These are phyloP conservation scores for Triticum monococcum DNA, from an alignment of 176 grass and related monocot genomes.

Conservation along the genomic window DNA sequence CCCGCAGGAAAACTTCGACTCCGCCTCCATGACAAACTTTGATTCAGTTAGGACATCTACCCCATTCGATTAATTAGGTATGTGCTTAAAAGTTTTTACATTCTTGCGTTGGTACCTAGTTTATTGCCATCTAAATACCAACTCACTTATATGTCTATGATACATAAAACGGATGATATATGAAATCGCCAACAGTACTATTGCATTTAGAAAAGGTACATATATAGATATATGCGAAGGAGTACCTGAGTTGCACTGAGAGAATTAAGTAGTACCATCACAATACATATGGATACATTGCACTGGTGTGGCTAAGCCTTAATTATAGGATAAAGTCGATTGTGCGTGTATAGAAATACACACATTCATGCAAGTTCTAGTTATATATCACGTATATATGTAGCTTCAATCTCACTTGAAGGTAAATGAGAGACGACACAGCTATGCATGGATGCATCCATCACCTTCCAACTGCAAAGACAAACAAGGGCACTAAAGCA, in stretches of 20 bases:
- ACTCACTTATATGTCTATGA: background rate
- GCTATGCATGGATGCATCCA: background rate
- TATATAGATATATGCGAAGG: background rate
- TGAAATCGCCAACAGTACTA: background rate
- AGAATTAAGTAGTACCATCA: background rate
- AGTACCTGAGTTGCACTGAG: background rate
- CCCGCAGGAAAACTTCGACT: slow-evolving; percentile 2
- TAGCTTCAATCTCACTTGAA: slow-evolving; percentile 6
- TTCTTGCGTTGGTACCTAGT: background rate
- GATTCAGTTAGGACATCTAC: background rate
- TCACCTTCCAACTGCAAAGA: slow-evolving; percentile 53
- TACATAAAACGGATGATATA: background rate
- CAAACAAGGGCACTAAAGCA: background rate
- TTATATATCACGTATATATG: slow-evolving; percentile 3
- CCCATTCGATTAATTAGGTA: background rate
- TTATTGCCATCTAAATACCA: background rate
- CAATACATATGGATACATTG: slow-evolving; percentile 23
- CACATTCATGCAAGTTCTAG: slow-evolving; percentile 3
- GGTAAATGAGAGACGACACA: background rate
- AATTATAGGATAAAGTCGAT: slow-evolving; percentile 6
- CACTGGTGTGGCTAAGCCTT: background rate
- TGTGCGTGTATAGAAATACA: background rate
- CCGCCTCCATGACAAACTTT: background rate
- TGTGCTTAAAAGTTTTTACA: background rate
- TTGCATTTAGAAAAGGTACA: background rate